Percentiles rank a stretch among this genome's conserved stretches.
Evolutionary conservation across 2,329 filamentous ascomycete genomes (phyloP).

Genomic region (Aulographum hederae): DNA sequence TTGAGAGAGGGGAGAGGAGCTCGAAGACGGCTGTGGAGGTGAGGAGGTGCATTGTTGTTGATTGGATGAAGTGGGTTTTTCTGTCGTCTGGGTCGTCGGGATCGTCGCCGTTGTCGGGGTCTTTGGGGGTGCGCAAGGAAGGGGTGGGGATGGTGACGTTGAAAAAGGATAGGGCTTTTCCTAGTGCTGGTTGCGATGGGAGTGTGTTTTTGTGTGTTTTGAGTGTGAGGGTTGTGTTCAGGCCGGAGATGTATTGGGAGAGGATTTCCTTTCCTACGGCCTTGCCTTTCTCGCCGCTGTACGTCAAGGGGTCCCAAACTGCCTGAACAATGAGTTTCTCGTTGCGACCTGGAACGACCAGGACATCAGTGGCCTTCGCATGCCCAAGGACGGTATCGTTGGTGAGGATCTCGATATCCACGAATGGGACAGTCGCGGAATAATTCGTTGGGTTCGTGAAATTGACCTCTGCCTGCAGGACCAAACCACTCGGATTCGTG

Average conservation of each 20-base stretch:
- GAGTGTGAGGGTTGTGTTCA: constrained; percentile 64
- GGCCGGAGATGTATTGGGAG: constrained; percentile 71
- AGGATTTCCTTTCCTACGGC: constrained; percentile 52
- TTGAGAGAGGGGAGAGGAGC: constrained; percentile 57
- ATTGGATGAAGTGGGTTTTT: constrained; percentile 54
- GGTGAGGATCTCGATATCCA: constrained; percentile 57
- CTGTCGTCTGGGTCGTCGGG: constrained; percentile 21
- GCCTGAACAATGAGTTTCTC: constrained; percentile 47
- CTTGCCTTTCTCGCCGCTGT: constrained; percentile 42
- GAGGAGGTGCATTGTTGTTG: constrained; percentile 59
- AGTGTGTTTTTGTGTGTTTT: constrained; percentile 54
- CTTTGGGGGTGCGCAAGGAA: constrained; percentile 35
- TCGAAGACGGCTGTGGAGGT: constrained; percentile 75
- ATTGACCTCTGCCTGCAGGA: constrained; percentile 55
- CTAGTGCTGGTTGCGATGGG: constrained; percentile 53
- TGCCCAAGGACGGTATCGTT: constrained; percentile 63
- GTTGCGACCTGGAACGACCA: constrained; percentile 53
- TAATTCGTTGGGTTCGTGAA: constrained; percentile 85
- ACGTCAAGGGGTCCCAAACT: constrained; percentile 51
- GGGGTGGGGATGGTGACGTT: constrained; percentile 57
- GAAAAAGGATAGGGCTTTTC: constrained; percentile 53
- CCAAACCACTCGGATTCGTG: constrained; percentile 53
- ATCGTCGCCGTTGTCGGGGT: constrained; percentile 19
- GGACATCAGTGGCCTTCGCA: constrained; percentile 45
- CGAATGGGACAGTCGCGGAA: constrained; percentile 60